A percentile compares a stretch with the other conserved stretches of the same genome.
These are phyloP conservation scores for Solanum corneliomulleri DNA, from an alignment of 257 asterid genomes.

Conservation along the genomic window DNA sequence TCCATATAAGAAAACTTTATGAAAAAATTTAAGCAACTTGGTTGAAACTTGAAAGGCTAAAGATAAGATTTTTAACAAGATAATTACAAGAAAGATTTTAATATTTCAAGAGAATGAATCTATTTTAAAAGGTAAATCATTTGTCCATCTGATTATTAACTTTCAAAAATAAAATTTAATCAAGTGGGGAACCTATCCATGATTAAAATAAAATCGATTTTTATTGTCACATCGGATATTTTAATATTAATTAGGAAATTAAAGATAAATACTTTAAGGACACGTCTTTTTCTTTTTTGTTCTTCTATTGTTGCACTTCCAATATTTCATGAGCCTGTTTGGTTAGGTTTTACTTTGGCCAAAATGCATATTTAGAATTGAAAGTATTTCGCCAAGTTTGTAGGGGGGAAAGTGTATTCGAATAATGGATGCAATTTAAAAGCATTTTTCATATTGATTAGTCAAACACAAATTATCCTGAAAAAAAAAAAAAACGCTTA, in stretches of 20 bases:
- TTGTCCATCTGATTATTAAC: not conserved
- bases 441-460: not conserved
- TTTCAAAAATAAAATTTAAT: not conserved
- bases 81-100: not conserved
- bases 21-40: not conserved
- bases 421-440: not conserved
- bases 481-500: not conserved
- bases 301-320: not conserved
- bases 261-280: not conserved
- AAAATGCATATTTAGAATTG: not conserved
- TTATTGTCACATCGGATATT: not conserved
- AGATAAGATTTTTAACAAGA: not conserved
- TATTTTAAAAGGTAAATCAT: not conserved
- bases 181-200: not conserved
- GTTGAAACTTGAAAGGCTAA: not conserved
- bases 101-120: not conserved
- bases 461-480: not conserved
- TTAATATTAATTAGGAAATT: not conserved
- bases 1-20: conserved; percentile 14
- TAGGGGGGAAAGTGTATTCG: not conserved
- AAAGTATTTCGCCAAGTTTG: not conserved
- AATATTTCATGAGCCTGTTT: not conserved
- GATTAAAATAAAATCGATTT: not conserved
- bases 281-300: not conserved
- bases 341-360: not conserved